These are phyloP conservation scores for Ceratobasidium sp. DNA, from an alignment of 1,284 basidiomycete species.

Conservation along the genomic window DNA sequence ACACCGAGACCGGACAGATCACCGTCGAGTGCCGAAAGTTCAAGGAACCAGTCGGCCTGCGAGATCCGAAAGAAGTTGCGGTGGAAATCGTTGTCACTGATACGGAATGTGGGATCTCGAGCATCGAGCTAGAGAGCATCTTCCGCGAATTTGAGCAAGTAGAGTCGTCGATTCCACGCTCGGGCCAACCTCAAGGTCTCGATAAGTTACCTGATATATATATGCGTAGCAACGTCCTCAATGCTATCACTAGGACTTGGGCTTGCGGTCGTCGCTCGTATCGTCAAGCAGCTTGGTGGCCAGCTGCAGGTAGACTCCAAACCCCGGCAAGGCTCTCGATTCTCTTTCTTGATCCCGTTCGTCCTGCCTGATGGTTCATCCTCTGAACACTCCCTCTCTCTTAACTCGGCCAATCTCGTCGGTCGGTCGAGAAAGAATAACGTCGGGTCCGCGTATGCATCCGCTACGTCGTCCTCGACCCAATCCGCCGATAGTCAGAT, in stretches of 20 bases:
- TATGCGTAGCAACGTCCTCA: neutral
- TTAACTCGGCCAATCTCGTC: conserved; percentile 17
- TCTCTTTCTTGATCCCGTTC: conserved; percentile 80
- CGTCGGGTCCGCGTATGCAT: conserved; percentile 41
- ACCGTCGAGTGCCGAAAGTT: conserved; percentile 73
- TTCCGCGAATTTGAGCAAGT: conserved; percentile 92
- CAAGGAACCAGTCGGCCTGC: conserved; percentile 68
- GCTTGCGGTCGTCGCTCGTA: conserved; percentile 85
- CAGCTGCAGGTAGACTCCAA: conserved; percentile 85
- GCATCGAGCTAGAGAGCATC: conserved; percentile 81
- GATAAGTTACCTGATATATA: conserved; percentile 59
- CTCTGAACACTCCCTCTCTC: conserved; percentile 33
- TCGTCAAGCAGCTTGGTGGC: conserved; percentile 84
- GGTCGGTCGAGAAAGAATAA: conserved; percentile 35
- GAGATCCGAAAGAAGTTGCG: conserved; percentile 65
- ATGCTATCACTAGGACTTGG: conserved; percentile 69
- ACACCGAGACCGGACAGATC: conserved; percentile 77
- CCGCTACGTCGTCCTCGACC: conserved; percentile 31
- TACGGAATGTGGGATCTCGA: conserved; percentile 82
- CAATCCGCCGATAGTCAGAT: conserved; percentile 57
- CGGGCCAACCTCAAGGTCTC: conserved; percentile 64
- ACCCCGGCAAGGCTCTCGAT: conserved; percentile 76
- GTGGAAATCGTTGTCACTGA: conserved; percentile 84
- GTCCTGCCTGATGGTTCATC: conserved; percentile 56
- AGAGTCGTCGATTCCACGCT: conserved; percentile 66